These are phyloP conservation scores for Pleurozium schreberi DNA, from an alignment of 225 moss, liverwort and hornwort species.

Conservation along the genomic window DNA sequence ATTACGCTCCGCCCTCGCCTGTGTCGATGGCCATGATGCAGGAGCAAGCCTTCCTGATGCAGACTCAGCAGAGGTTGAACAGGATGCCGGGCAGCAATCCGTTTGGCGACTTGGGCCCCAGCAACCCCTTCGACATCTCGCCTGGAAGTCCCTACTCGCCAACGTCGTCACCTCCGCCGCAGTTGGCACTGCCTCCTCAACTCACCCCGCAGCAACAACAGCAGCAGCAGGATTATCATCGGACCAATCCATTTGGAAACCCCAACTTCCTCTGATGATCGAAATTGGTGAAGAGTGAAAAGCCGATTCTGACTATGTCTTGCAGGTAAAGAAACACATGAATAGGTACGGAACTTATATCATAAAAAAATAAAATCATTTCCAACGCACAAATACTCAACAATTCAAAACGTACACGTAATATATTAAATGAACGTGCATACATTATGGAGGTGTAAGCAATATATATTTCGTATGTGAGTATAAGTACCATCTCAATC, in stretches of 20 bases:
- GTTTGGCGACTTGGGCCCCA: neutral
- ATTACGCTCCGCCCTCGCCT: conserved; percentile 16
- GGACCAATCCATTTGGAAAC: conserved; percentile 37
- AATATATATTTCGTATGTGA: too few species aligned
- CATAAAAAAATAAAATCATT: too few species aligned
- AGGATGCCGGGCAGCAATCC: conserved; percentile 7
- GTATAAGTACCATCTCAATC: too few species aligned
- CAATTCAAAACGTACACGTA: too few species aligned
- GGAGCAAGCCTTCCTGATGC: conserved; percentile 27
- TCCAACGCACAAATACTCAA: too few species aligned
- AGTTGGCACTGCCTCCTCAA: conserved; percentile 10
- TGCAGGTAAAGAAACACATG: too few species aligned
- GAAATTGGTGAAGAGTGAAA: too few species aligned
- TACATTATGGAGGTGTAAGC: too few species aligned
- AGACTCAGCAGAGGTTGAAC: conserved; percentile 17
- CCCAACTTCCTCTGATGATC: conserved; percentile 30
- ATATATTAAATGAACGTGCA: too few species aligned
- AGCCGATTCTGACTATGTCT: too few species aligned
- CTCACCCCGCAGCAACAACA: neutral
- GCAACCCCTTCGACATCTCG: conserved; percentile 11
- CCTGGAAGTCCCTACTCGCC: conserved; percentile 3
- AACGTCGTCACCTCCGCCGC: conserved; percentile 9
- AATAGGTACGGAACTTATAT: too few species aligned
- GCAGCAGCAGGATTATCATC: neutral
- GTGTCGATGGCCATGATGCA: conserved; percentile 27